A percentile compares a stretch with the other conserved stretches of the same genome.
phyloP scores from a whole-genome alignment of 2,329 filamentous ascomycete species.

The Xylaria sp. region DNA sequence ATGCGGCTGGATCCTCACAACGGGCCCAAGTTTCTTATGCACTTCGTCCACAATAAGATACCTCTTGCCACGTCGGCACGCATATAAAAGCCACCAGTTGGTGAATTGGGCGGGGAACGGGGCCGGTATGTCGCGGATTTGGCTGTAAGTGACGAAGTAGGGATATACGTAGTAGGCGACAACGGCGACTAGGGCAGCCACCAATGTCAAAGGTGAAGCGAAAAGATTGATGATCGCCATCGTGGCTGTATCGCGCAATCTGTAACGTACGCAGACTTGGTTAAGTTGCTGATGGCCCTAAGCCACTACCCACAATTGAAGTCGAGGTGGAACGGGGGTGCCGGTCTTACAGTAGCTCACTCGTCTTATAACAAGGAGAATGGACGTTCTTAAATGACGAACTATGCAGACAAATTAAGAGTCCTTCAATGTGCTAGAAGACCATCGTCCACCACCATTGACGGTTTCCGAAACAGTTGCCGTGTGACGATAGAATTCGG shows the following conservation, averaged over 20 bases:
- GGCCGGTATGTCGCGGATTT: slow-evolving; percentile 66
- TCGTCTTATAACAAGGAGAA: neutral
- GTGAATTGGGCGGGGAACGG: slow-evolving; percentile 74
- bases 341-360: neutral
- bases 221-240: slow-evolving; percentile 53
- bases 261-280: neutral
- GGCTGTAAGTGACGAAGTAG: slow-evolving; percentile 65
- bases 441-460: neutral
- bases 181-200: slow-evolving; percentile 59
- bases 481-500: slow-evolving; percentile 15
- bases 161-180: slow-evolving; percentile 69
- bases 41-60: slow-evolving; percentile 73
- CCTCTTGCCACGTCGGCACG: slow-evolving; percentile 71
- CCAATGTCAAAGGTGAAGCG: slow-evolving; percentile 60
- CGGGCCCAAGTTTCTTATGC: slow-evolving; percentile 79
- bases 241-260: neutral
- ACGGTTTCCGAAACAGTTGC: slow-evolving; percentile 11
- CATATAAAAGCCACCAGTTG: slow-evolving; percentile 81
- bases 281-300: neutral
- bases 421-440: neutral
- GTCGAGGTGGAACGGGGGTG: neutral
- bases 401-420: neutral
- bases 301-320: slow-evolving; percentile 12
- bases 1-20: slow-evolving; percentile 85
- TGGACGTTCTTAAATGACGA: neutral